Evolutionary conservation across 2,329 filamentous ascomycete species (phyloP), one percentile per base, ranked within the genome.

Genomic region (Lithohypha guttulata): DNA sequence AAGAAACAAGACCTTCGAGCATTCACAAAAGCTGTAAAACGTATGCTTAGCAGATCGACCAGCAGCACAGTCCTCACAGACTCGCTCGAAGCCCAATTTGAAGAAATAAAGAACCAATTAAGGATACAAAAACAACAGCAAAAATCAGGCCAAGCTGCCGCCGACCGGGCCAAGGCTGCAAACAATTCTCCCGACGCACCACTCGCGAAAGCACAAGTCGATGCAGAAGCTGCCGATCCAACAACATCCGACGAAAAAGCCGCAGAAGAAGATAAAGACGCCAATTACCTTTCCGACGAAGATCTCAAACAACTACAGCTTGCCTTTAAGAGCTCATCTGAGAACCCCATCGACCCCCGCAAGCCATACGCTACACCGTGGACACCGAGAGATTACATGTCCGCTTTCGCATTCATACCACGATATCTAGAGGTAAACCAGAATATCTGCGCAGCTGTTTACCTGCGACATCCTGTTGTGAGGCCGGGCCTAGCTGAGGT

Each of bases 361-460:
- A 93, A 93, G 63, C 84, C 91, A 3, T 98, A 98, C 58, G 73
- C 73, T 3, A 95, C 87, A 2, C 91, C 91, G 9, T 98, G 91
- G 91, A 66, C 72, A 48, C 91, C 91, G 9, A 73, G 86, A 41
- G 73, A 81, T 37, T 96, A 75, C 62, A 93, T 98, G 83, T 71
- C 75, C 36, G 79, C 87, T 1, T 98, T 98, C 62, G 86, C 87
- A 17, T 95, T 94, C 62, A 86, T 98, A 51, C 91, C 91, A 8
- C 71, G 83, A 39, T 98, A 96, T 61, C 75, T 98, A 44, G 93
- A 98, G 65, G 91, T 98, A 52, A 95, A 96, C 69, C 91, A 93
- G 61, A 93, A 87, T 56, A 82, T 96, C 53, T 98, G 91, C 63
- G 81, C 87, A 1, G 91, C 91, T 8, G 86, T 98, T 27, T 98